Evolutionary conservation across 2,329 filamentous ascomycete species (phyloP), one percentile per base, ranked within the genome.

Genomic region (Aureobasidium sp.): DNA sequence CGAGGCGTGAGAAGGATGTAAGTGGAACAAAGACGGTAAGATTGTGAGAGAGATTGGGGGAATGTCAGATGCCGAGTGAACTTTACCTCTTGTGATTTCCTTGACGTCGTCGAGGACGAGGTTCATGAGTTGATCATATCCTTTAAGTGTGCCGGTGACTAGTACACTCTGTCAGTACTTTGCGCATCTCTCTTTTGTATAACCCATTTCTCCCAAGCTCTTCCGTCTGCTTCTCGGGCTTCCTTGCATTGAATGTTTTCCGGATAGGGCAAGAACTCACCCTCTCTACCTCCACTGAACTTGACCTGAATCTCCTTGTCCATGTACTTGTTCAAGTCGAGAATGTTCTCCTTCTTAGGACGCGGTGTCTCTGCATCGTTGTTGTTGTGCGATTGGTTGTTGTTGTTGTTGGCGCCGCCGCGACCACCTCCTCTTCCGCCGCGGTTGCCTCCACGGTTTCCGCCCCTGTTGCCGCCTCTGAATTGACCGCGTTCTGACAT

Each of bases 331-430:
- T 82, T 85, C 70, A 99, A 77, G 72, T 99, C 93, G 60, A 99
- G 84, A 70, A 99, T 99, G 75, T 97, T 97, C 77, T 99, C 94
- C 81, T 97, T 97, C 85, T 96, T 97, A 64, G 91, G 90, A 69
- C 87, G 85, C 69, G 60, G 64, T 60, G 63, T 64, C 60, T 59
- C 62, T 62, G 47, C 63, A 19, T 68, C 67, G 15, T 39, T 44
- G 17, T 66, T 27, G 15, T 67, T 70, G 19, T 67, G 67, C 27
- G 67, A 70, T 56, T 39, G 31, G 24, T 66, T 69, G 54, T 31
- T 47, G 54, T 31, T 47, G 40, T 42, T 42, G 22, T 65, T 66
- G 6, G 44, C 44, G 45, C 71, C 68, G 49, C 75, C 75, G 8
- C 67, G 65, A 6, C 69, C 65, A 9, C 66, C 64, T 9, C 77